Percentiles rank a stretch among this genome's conserved stretches.
Conservation (phyloP, 345 rosid genomes). For the Brassica incana region DNA sequence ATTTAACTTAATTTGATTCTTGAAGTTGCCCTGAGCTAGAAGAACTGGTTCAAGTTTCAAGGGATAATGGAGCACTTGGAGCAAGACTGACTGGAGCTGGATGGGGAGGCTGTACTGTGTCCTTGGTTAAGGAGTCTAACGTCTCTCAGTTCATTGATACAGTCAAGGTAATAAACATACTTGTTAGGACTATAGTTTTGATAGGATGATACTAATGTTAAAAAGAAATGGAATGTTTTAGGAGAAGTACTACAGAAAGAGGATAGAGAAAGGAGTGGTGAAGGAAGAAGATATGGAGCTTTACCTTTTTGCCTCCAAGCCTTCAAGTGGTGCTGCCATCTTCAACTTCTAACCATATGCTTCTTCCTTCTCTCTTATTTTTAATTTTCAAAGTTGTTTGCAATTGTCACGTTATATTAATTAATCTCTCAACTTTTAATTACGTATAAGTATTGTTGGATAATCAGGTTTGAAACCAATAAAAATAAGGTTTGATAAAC, state of each 20-base stretch:
- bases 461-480: too few species aligned
- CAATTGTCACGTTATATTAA: too few species aligned
- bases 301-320: conserved; percentile 92
- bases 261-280: conserved; percentile 76
- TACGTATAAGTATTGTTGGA: neutral
- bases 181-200: neutral
- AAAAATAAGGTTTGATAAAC: too few species aligned
- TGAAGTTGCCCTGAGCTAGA: conserved; percentile 93
- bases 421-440: neutral
- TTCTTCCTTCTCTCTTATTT: neutral
- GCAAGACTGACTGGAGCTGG: conserved; percentile 99
- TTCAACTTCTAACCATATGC: conserved; percentile 54
- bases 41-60: conserved; percentile 72
- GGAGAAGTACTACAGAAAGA: conserved; percentile 77
- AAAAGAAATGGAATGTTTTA: conserved; percentile 31
- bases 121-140: conserved; percentile 70
- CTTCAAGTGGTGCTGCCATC: conserved; percentile 96
- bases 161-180: conserved; percentile 57
- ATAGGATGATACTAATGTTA: neutral
- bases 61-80: conserved; percentile 78
- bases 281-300: conserved; percentile 72
- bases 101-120: conserved; percentile 98
- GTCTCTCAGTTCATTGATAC: conserved; percentile 82
- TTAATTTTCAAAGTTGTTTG: too few species aligned
- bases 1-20: neutral